phyloP scores from a whole-genome alignment of 1,284 basidiomycete genomes.

The Leccinum cinnamomeum region DNA sequence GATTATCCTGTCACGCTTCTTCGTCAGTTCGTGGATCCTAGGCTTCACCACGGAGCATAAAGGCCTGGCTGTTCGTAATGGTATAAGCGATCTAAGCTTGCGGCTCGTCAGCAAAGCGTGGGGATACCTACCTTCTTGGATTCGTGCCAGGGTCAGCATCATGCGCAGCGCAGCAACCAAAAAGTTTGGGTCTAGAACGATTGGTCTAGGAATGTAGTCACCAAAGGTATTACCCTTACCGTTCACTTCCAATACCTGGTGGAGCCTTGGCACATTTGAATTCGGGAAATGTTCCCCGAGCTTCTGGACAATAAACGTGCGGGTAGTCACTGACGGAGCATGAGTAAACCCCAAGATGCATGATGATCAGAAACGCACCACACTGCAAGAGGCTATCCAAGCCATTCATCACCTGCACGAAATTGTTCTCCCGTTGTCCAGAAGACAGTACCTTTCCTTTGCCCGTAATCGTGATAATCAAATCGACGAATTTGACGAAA shows the following conservation, averaged over 20 bases:
- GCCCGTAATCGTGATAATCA: background rate
- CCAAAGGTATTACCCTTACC: background rate
- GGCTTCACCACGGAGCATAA: background rate
- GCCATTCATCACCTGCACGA: constrained; percentile 26
- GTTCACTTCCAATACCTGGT: constrained; percentile 12
- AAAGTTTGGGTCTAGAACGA: background rate
- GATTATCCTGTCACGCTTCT: background rate
- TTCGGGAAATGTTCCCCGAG: constrained; percentile 3
- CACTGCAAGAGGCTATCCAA: constrained; percentile 24
- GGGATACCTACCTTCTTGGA: background rate
- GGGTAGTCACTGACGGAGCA: constrained; percentile 14
- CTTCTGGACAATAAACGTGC: constrained; percentile 2
- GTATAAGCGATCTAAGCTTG: background rate
- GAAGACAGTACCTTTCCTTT: background rate
- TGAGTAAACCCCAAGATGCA: background rate
- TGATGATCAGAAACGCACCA: constrained; percentile 11
- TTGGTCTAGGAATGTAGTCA: background rate
- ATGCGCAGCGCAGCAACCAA: background rate
- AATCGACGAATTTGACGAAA: constrained; percentile 20
- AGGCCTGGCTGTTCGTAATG: background rate
- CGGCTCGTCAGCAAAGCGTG: background rate
- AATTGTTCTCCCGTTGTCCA: constrained; percentile 2
- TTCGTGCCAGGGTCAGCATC: background rate
- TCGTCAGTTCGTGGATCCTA: background rate
- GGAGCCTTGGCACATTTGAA: constrained; percentile 11